These are phyloP conservation scores for Macadamia tetraphylla DNA, from an alignment of 164 flowering plant species.

Conservation along the genomic window DNA sequence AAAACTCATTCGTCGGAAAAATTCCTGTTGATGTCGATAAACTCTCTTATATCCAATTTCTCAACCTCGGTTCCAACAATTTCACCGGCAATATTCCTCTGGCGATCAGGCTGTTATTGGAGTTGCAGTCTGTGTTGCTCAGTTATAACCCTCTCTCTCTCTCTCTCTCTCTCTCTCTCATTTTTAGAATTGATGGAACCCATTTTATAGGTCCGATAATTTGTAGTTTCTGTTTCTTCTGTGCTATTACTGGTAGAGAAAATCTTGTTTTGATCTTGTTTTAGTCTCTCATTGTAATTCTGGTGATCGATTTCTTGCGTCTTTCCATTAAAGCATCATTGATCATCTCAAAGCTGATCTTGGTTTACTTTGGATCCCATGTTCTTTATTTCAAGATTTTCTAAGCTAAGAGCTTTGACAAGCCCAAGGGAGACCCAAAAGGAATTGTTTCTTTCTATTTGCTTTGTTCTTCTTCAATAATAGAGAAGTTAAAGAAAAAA, in stretches of 20 bases:
- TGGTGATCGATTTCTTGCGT: background rate
- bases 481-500: background rate
- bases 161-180: no score
- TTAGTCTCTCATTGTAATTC: no score
- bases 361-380: slow-evolving; percentile 15
- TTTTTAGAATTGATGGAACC: no score
- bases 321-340: background rate
- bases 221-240: no score
- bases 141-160: slow-evolving; percentile 17
- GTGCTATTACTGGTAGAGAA: no score
- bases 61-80: slow-evolving; percentile 51
- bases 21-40: slow-evolving; percentile 51
- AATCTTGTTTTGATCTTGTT: background rate
- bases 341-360: slow-evolving; percentile 9
- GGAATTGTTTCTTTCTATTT: background rate
- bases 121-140: slow-evolving; percentile 25
- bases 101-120: slow-evolving; percentile 33
- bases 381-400: background rate
- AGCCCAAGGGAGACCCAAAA: slow-evolving; percentile 10
- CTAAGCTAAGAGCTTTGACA: background rate
- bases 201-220: no score
- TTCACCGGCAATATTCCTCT: slow-evolving; percentile 73
- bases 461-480: background rate
- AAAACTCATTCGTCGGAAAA: slow-evolving; percentile 52
- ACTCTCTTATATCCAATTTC: slow-evolving; percentile 30